Evolutionary conservation across 2,329 filamentous ascomycete genomes (phyloP).

Genomic region (Akanthomyces lecanii): DNA sequence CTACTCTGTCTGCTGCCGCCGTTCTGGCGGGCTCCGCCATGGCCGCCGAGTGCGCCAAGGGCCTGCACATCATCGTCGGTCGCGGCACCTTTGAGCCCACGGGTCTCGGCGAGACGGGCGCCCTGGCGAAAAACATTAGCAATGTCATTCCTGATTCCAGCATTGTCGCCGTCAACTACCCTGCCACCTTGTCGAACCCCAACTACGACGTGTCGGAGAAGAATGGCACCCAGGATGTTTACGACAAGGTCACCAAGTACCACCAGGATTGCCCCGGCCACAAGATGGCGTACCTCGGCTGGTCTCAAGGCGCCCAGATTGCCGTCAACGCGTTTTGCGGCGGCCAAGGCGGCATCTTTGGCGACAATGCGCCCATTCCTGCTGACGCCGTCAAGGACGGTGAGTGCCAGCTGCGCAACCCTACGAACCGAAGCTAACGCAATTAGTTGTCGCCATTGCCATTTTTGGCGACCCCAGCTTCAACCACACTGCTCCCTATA

Average conservation of each 20-base stretch:
- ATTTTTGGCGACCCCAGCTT: conserved; percentile 41
- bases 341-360: conserved; percentile 27
- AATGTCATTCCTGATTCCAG: conserved; percentile 31
- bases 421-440: conserved; percentile 15
- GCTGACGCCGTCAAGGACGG: conserved; percentile 29
- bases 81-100: conserved; percentile 34
- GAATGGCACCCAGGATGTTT: conserved; percentile 31
- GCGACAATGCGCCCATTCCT: conserved; percentile 25
- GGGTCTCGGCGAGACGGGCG: conserved; percentile 33
- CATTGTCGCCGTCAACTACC: conserved; percentile 35
- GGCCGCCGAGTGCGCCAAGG: conserved; percentile 30
- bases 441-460: conserved; percentile 36
- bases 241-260: conserved; percentile 30
- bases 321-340: conserved; percentile 37
- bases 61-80: conserved; percentile 38
- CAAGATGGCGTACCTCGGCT: conserved; percentile 40
- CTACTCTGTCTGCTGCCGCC: conserved; percentile 14
- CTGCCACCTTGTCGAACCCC: conserved; percentile 31
- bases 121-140: conserved; percentile 31
- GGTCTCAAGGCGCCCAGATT: conserved; percentile 41
- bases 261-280: conserved; percentile 32
- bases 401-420: conserved; percentile 22
- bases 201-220: conserved; percentile 33
- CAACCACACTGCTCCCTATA: conserved; percentile 32
- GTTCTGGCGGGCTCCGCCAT: conserved; percentile 24